Evolutionary conservation across 768 basidiomycete species (phyloP).

Genomic region (Rhodotorula diobovata): DNA sequence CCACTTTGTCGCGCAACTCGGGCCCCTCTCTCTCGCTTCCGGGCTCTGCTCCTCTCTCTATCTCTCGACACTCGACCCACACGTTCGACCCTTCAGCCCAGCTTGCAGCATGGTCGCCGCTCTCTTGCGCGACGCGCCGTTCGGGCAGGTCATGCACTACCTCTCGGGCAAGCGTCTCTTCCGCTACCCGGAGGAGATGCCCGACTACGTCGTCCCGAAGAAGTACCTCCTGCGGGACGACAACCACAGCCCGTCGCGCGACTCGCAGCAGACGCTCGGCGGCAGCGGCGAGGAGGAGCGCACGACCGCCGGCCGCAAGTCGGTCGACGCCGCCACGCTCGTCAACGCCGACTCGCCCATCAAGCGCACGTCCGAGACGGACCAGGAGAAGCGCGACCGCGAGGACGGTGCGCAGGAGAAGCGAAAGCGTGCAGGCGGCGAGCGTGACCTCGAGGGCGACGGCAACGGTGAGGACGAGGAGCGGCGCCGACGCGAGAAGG

Average conservation of each 20-base stretch:
- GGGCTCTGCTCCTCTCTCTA: too few species aligned
- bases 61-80: background rate
- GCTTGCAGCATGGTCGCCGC: background rate
- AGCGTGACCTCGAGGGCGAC: background rate
- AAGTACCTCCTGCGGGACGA: background rate
- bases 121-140: slow-evolving; percentile 37
- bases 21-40: too few species aligned
- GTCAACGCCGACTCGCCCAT: background rate
- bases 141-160: slow-evolving; percentile 38
- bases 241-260: background rate
- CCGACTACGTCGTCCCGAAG: slow-evolving; percentile 19
- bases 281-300: background rate
- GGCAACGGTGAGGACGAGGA: slow-evolving; percentile 12
- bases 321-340: slow-evolving; percentile 14
- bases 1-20: too few species aligned
- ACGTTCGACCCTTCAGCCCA: background rate
- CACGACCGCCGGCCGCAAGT: background rate
- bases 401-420: background rate
- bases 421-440: background rate
- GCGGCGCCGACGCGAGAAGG: background rate
- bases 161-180: slow-evolving; percentile 30
- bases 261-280: background rate
- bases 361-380: slow-evolving; percentile 4
- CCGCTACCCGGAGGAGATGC: slow-evolving; percentile 36
- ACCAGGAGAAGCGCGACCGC: slow-evolving; percentile 24